Evolutionary conservation across 176 grass and related monocot genomes (phyloP).

Genomic region (Lolium perenne): DNA sequence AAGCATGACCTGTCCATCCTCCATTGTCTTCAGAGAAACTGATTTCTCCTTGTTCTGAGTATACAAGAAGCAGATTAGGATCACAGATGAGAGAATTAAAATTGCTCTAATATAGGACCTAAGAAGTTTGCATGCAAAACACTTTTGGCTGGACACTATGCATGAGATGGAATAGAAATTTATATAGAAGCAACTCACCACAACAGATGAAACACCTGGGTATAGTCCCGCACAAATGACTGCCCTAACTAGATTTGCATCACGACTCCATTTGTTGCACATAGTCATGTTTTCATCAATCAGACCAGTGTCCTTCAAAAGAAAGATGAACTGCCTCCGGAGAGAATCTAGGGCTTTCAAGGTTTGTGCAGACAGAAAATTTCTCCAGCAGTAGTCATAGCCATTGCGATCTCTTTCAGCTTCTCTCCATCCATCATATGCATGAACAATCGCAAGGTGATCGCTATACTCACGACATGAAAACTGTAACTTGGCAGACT

Average conservation of each 20-base stretch:
- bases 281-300: slow-evolving; percentile 70
- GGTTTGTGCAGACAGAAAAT: slow-evolving; percentile 92
- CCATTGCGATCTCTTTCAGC: slow-evolving; percentile 92
- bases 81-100: not conserved
- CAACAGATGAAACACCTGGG: slow-evolving; percentile 95
- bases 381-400: slow-evolving; percentile 99
- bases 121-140: slow-evolving; percentile 28
- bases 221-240: slow-evolving; percentile 96
- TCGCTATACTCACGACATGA: slow-evolving; percentile 90
- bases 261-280: slow-evolving; percentile 90
- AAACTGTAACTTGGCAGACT: slow-evolving; percentile 92
- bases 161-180: slow-evolving; percentile 21
- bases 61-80: slow-evolving; percentile 40
- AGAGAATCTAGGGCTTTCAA: slow-evolving; percentile 94
- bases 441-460: slow-evolving; percentile 85
- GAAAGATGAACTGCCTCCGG: slow-evolving; percentile 83
- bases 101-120: not conserved
- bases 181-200: slow-evolving; percentile 62
- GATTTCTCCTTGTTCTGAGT: slow-evolving; percentile 97
- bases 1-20: slow-evolving; percentile 98
- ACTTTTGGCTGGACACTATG: slow-evolving; percentile 9
- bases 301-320: slow-evolving; percentile 90
- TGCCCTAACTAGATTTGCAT: slow-evolving; percentile 86
- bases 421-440: slow-evolving; percentile 94
- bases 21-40: slow-evolving; percentile 96